Conservation (phyloP, 78 protist species). For the Emiliania huxleyi region DNA sequence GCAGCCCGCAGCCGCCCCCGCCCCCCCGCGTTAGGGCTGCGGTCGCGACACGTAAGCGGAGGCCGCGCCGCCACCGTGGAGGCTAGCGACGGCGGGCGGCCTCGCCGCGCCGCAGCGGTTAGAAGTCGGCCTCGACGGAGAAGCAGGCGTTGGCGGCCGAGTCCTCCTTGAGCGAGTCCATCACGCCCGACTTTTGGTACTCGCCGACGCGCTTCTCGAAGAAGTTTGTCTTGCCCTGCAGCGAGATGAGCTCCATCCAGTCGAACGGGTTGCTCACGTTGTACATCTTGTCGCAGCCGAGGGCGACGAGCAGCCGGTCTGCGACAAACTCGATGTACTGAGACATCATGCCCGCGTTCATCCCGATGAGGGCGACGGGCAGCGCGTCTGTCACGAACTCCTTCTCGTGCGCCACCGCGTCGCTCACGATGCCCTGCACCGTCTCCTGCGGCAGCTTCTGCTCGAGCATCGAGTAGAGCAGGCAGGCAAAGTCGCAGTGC, state of each 20-base stretch:
- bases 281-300: slow-evolving; percentile 81
- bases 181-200: slow-evolving; percentile 75
- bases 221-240: slow-evolving; percentile 95
- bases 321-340: slow-evolving; percentile 90
- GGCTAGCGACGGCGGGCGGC: too few relatives aligned
- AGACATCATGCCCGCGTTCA: slow-evolving; percentile 77
- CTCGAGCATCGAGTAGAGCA: slow-evolving; percentile 77
- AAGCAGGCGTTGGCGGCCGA: background rate
- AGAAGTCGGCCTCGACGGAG: slow-evolving; percentile 35
- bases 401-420: slow-evolving; percentile 91
- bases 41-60: too few relatives aligned
- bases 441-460: slow-evolving; percentile 34
- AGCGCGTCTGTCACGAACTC: slow-evolving; percentile 89
- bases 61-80: too few relatives aligned
- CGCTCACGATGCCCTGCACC: slow-evolving; percentile 68
- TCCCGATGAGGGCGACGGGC: slow-evolving; percentile 92
- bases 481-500: slow-evolving; percentile 96
- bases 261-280: slow-evolving; percentile 92
- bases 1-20: too few relatives aligned
- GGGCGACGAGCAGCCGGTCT: slow-evolving; percentile 88
- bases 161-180: background rate
- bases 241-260: slow-evolving; percentile 96
- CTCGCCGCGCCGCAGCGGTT: too few relatives aligned
- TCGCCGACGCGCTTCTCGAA: slow-evolving; percentile 96
- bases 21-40: too few relatives aligned